Percentiles rank a stretch among this genome's conserved stretches.
These are phyloP conservation scores for Lavandula angustifolia DNA, from an alignment of 257 asterid species.

Conservation along the genomic window DNA sequence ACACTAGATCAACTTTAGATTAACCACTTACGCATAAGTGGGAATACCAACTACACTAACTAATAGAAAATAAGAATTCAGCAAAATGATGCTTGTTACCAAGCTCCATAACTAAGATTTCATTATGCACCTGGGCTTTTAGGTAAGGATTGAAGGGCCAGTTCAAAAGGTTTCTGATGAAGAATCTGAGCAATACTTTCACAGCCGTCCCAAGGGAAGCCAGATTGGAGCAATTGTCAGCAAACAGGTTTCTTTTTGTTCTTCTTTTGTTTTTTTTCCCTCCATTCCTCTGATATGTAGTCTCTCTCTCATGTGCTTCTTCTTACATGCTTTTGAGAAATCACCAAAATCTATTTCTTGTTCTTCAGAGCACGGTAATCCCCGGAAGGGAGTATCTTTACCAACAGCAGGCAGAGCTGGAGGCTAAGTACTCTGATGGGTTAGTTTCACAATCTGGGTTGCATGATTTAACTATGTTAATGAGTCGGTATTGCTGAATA, in stretches of 20 bases:
- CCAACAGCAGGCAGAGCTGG: conserved; percentile 58
- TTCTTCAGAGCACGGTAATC: conserved; percentile 56
- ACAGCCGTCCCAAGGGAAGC: conserved; percentile 80
- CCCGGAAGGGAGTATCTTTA: conserved; percentile 64
- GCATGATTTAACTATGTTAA: conserved; percentile 21
- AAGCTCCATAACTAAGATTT: conserved; percentile 20
- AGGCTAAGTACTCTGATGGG: conserved; percentile 68
- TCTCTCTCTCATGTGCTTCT: conserved; percentile 1
- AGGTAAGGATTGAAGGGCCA: conserved; percentile 84
- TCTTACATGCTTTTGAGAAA: conserved; percentile 10
- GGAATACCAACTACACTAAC: no score
- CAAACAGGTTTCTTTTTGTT: conserved; percentile 57
- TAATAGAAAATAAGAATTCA: conserved; percentile 9
- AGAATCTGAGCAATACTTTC: conserved; percentile 75
- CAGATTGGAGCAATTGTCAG: conserved; percentile 83
- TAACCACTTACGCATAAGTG: no score
- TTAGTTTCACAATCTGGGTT: conserved; percentile 25
- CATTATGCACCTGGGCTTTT: conserved; percentile 24
- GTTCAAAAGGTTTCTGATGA: conserved; percentile 70
- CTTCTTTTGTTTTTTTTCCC: conserved; percentile 15
- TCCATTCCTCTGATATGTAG: neutral
- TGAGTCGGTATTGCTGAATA: neutral
- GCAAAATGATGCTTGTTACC: conserved; percentile 23
- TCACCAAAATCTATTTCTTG: conserved; percentile 24
- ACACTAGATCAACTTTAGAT: no score